Conservation (phyloP, 1,139 yeast genomes). For the Sugiyamaella xylanicola region DNA sequence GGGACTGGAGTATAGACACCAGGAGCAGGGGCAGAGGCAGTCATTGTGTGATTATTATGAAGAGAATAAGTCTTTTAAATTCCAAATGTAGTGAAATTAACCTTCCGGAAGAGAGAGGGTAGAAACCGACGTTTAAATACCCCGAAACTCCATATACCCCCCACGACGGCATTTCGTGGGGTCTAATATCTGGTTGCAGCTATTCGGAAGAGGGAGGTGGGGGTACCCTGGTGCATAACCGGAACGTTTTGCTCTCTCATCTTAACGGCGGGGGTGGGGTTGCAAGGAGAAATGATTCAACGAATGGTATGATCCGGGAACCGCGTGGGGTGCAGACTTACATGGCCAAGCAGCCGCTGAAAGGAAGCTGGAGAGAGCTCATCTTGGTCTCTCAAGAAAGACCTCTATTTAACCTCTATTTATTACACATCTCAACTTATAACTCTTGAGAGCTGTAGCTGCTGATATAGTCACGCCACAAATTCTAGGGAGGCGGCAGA, state of each 20-base stretch:
- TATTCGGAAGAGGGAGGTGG: conserved; percentile 3
- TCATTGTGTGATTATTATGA: conserved; percentile 18
- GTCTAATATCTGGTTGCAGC: background rate
- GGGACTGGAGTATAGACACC: conserved; percentile 55
- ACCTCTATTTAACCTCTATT: too few species aligned
- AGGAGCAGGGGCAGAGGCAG: conserved; percentile 32
- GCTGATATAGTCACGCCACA: too few species aligned
- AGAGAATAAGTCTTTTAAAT: background rate
- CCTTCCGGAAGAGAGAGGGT: background rate
- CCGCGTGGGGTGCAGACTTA: conserved; percentile 4
- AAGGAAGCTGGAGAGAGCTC: too few species aligned
- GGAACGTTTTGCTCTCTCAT: background rate
- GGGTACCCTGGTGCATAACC: conserved; percentile 6
- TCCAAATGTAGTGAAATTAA: background rate
- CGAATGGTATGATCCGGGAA: background rate
- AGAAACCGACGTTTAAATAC: conserved; percentile 5
- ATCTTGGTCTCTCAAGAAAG: too few species aligned
- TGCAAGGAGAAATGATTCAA: background rate
- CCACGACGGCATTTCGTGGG: conserved; percentile 15
- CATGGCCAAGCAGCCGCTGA: too few species aligned
- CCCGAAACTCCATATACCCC: conserved; percentile 3
- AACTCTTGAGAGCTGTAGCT: too few species aligned
- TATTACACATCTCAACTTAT: too few species aligned
- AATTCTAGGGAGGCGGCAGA: too few species aligned
- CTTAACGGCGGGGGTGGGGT: conserved; percentile 9